Evolutionary conservation across 352 stramenopile genomes (phyloP), one percentile per base, ranked within the genome.

Genomic region (Phytophthora agathidicida): DNA sequence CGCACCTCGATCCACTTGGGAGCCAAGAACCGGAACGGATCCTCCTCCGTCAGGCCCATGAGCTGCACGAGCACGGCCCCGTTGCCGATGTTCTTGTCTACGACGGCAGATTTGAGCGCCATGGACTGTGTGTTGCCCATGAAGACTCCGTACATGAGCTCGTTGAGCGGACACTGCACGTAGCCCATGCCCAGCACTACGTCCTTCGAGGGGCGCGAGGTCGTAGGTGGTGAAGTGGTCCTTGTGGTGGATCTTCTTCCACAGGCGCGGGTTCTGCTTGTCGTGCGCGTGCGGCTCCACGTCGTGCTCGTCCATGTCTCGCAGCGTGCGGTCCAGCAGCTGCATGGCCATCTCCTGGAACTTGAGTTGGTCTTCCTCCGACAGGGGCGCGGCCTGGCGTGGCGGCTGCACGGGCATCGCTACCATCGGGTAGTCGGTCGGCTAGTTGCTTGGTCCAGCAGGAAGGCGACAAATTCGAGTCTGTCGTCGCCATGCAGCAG

Each of bases 101-200:
- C 62, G 0, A 69, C 50, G 9, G 53, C 53, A 8, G 57, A 54
- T 26, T 69, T 75, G 9, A 73, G 60, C 19, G 60, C 65, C 65
- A 72, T 69, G 9, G 52, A 30, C 31, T 66, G 60, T 39, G 53
- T 70, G 35, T 65, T 50, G 28, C 61, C 44, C 49, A 68, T 60
- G 44, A 60, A 65, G 38, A 73, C 39, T 8, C 76, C 76, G 57
- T 75, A 81, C 35, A 86, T 68, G 36, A 81, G 44, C 31, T 86
- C 73, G 14, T 66, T 75, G 10, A 85, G 60, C 1, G 72, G 59
- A 27, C 72, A 77, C 14, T 80, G 61, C 16, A 83, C 64, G 38
- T 42, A 75, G 4, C 75, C 75, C 59, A 79, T 73, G 19, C 73
- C 60, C 17, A 82, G 57, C n/a, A 85, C 38, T 33, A 77, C 59